Evolutionary conservation across 2,329 filamentous ascomycete genomes (phyloP).

Genomic region (Purpureocillium takamizusanense): DNA sequence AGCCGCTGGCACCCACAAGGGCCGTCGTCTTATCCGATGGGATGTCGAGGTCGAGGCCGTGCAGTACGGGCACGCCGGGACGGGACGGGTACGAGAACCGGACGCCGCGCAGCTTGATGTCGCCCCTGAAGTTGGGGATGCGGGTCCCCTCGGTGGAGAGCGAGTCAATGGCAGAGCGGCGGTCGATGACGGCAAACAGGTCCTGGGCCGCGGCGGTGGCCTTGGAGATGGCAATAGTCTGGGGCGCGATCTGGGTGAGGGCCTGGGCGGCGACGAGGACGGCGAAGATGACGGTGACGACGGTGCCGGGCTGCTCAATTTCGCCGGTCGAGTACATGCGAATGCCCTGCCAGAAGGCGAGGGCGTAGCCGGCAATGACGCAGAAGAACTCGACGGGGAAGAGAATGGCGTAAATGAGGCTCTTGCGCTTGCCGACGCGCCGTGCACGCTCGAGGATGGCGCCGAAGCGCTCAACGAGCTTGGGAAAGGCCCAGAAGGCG

Average conservation of each 20-base stretch:
- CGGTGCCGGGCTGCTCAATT: conserved; percentile 32
- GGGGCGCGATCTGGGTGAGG: conserved; percentile 37
- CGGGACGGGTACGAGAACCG: conserved; percentile 49
- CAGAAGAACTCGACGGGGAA: conserved; percentile 38
- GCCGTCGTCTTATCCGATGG: conserved; percentile 40
- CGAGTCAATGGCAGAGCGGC: conserved; percentile 32
- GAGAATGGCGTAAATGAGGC: conserved; percentile 30
- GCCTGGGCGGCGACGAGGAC: conserved; percentile 35
- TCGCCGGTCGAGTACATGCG: conserved; percentile 35
- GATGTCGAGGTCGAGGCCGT: conserved; percentile 31
- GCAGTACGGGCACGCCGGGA: conserved; percentile 36
- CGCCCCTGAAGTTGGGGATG: conserved; percentile 22
- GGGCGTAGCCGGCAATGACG: conserved; percentile 35
- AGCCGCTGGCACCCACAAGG: conserved; percentile 48
- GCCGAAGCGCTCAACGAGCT: conserved; percentile 31
- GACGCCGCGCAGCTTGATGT: conserved; percentile 39
- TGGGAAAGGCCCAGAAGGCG: conserved; percentile 39
- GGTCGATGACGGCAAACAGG: conserved; percentile 38
- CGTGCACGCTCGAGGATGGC: conserved; percentile 30
- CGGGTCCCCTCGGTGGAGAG: conserved; percentile 24
- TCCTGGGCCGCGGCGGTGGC: conserved; percentile 36
- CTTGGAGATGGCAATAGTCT: conserved; percentile 34
- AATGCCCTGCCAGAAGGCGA: conserved; percentile 44
- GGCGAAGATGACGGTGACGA: conserved; percentile 40
- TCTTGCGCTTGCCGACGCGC: conserved; percentile 31